Conservation (phyloP, 2,329 filamentous ascomycete species). For the Sclerotinia spermophila region DNA sequence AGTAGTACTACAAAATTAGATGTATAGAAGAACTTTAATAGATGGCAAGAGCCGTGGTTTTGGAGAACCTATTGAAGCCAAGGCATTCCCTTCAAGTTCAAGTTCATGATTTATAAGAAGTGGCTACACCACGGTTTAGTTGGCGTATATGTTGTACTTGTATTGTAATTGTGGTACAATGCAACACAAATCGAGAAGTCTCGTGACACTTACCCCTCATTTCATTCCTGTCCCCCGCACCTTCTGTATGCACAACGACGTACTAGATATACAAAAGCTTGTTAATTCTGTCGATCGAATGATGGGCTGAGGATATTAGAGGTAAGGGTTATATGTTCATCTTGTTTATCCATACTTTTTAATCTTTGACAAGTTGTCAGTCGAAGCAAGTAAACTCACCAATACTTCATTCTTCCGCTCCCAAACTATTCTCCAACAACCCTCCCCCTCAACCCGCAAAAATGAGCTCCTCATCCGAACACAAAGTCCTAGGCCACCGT, state of each 20-base stretch:
- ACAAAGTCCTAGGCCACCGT: slow-evolving; percentile 34
- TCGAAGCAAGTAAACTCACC: not conserved
- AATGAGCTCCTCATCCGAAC: slow-evolving; percentile 21
- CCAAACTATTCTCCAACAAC: not conserved
- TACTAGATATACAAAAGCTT: not conserved
- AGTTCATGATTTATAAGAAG: not conserved
- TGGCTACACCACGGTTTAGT: not conserved
- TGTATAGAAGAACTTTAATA: not conserved
- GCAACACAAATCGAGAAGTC: not conserved
- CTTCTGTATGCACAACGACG: not conserved
- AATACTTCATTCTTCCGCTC: not conserved
- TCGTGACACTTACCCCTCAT: slow-evolving; percentile 18
- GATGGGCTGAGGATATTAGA: not conserved
- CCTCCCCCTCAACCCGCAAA: not conserved
- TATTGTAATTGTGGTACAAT: not conserved
- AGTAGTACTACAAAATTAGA: not conserved
- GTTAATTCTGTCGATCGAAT: not conserved
- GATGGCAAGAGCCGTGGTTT: not conserved
- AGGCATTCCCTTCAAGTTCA: not conserved
- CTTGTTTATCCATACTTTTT: not conserved
- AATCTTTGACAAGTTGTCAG: not conserved
- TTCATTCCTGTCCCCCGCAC: slow-evolving; percentile 6
- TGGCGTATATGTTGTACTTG: too few species aligned
- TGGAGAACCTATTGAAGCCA: not conserved
- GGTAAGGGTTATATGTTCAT: not conserved